Evolutionary conservation across 1,284 basidiomycete species (phyloP), one percentile per base, ranked within the genome.

Genomic region (Hortiboletus rubellus): DNA sequence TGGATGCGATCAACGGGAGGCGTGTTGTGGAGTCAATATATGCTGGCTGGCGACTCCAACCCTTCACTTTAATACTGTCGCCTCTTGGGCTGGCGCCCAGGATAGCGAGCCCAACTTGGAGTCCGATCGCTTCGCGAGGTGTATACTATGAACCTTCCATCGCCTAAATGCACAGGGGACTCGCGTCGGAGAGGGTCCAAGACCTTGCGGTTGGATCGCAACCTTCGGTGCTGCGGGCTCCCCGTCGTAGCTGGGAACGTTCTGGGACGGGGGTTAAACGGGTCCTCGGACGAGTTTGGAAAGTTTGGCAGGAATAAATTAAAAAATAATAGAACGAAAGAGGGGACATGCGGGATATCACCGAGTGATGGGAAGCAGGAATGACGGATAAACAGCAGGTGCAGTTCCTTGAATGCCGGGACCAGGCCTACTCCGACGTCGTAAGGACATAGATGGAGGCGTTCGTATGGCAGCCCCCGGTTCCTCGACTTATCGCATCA

Each of bases 351-450:
- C 64, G 52, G 44, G 46, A 58, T 63, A 56, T 49, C 53, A 51
- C 61, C 49, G 58, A 51, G 30, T 36, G 48, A 52, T 57, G 60
- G 42, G 30, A 55, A 37, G 31, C 31, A 42, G 17, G 22, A 17
- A 24, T 30, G 38, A 46, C 24, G 36, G 37, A 27, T 46, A 57
- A 44, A 41, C 24, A 38, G 60, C 41, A 27, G 37, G 27, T 50
- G 10, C 30, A 36, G 52, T 66, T 59, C 62, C 55, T 65, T 65
- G 68, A 55, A 68, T 57, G 42, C 65, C 65, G 67, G 63, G 51
- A 6, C 41, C 44, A 36, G 53, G 15, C 30, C 48, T 7, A 33
- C 15, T 36, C 49, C 48, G 53, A 57, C 18, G 18, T 50, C 36
- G 37, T 33, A 50, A 50, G 27, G 31, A n/a, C 30, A 42, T 41